A percentile compares a stretch with the other conserved stretches of the same genome.
Evolutionary conservation across 306 rosid species (phyloP).

Genomic region (Cyclanthera cordifolia): DNA sequence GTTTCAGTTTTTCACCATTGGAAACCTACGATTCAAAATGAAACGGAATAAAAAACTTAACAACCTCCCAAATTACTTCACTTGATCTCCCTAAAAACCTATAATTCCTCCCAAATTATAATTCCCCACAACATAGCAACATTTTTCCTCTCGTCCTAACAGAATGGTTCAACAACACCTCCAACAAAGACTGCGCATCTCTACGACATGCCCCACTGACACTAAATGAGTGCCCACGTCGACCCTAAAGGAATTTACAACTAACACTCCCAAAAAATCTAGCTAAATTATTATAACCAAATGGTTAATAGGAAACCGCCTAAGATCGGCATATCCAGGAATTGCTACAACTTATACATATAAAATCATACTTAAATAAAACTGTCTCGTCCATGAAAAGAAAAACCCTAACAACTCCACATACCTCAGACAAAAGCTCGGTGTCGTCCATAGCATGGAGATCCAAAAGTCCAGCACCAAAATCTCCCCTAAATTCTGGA

Average conservation of each 20-base stretch:
- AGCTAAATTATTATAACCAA: background rate
- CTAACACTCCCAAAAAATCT: background rate
- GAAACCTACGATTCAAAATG: no score
- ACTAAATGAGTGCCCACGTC: background rate
- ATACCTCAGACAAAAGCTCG: slow-evolving; percentile 85
- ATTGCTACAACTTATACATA: background rate
- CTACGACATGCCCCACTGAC: background rate
- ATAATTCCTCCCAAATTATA: background rate
- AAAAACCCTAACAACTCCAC: background rate
- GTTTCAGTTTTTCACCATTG: no score
- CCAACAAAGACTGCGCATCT: background rate
- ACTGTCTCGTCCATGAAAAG: background rate
- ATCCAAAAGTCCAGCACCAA: slow-evolving; percentile 95
- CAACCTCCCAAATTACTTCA: background rate
- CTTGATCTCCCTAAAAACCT: background rate
- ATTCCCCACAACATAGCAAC: background rate
- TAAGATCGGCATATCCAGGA: background rate
- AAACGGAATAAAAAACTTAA: no score
- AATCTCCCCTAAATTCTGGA: slow-evolving; percentile 86
- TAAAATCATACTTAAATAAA: background rate
- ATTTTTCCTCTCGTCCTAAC: background rate
- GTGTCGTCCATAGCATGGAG: slow-evolving; percentile 99
- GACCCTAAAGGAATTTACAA: background rate
- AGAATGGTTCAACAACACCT: background rate
- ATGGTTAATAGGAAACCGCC: background rate